These are phyloP conservation scores for Moniliophthora roreri DNA, from an alignment of 1,284 basidiomycete genomes.

Conservation along the genomic window DNA sequence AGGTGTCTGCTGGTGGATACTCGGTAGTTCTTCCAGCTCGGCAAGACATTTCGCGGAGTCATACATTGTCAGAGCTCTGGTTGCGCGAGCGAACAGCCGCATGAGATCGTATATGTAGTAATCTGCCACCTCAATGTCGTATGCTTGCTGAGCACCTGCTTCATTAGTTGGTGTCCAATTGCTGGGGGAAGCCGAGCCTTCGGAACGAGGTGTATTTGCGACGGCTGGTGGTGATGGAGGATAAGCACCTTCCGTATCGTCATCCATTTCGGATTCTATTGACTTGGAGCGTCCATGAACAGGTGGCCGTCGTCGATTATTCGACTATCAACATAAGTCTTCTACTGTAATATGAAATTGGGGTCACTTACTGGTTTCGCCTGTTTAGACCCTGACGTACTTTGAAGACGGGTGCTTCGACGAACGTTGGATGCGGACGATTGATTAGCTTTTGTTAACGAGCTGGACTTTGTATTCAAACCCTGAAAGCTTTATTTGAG, in stretches of 20 bases:
- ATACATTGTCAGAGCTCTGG: slow-evolving; percentile 71
- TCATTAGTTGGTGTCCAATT: slow-evolving; percentile 61
- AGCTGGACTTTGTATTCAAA: not conserved
- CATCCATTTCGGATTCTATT: slow-evolving; percentile 68
- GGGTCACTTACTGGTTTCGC: slow-evolving; percentile 16
- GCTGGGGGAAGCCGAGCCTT: slow-evolving; percentile 56
- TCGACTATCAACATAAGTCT: slow-evolving; percentile 33
- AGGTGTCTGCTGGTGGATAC: slow-evolving; percentile 70
- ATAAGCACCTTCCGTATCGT: slow-evolving; percentile 54
- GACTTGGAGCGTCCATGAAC: slow-evolving; percentile 54
- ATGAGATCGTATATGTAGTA: slow-evolving; percentile 81
- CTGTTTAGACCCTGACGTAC: not conserved
- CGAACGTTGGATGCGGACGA: not conserved
- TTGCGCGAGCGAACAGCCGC: slow-evolving; percentile 78
- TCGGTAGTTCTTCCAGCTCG: slow-evolving; percentile 77
- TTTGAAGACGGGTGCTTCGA: not conserved
- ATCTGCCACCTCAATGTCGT: slow-evolving; percentile 73
- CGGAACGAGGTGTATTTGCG: slow-evolving; percentile 59
- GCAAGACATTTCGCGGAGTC: slow-evolving; percentile 73
- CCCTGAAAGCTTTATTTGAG: slow-evolving; percentile 2
- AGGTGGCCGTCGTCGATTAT: slow-evolving; percentile 56
- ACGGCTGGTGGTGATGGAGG: slow-evolving; percentile 63
- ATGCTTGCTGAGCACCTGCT: slow-evolving; percentile 67
- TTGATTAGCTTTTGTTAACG: not conserved
- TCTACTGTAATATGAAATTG: slow-evolving; percentile 50